phyloP scores from a whole-genome alignment of 352 stramenopile species.

The Phytophthora pini region DNA sequence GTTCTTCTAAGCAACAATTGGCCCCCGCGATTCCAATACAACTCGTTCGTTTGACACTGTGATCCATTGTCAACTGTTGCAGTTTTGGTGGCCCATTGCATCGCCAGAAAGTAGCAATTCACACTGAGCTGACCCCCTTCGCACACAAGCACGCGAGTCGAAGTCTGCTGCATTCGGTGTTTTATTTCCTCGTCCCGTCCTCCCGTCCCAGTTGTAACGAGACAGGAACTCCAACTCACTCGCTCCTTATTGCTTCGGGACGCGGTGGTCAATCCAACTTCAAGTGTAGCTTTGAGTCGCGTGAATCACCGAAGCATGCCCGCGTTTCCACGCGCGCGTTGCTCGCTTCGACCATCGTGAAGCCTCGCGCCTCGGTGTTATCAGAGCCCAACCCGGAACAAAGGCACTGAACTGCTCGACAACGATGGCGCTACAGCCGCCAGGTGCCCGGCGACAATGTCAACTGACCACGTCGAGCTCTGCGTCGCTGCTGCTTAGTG shows the following conservation, averaged over 20 bases:
- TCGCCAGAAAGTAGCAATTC: background rate
- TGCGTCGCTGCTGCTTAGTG: constrained; percentile 1
- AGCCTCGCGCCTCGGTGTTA: background rate
- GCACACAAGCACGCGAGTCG: background rate
- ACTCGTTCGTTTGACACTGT: background rate
- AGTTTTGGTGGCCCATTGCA: background rate
- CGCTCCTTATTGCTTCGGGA: background rate
- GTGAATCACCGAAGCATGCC: background rate
- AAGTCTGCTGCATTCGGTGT: background rate
- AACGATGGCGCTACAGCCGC: background rate
- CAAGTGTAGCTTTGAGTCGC: background rate
- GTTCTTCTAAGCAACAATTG: background rate
- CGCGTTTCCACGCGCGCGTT: background rate
- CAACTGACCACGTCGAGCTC: background rate
- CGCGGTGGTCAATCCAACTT: background rate
- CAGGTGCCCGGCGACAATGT: background rate
- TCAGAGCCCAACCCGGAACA: background rate
- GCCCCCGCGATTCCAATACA: background rate
- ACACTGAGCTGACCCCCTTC: background rate
- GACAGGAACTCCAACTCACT: background rate
- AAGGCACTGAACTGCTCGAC: constrained; percentile 1
- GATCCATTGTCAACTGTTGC: background rate
- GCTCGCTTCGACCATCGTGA: constrained; percentile 3
- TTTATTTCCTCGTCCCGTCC: too few relatives aligned
- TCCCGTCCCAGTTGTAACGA: constrained; percentile 1